These are phyloP conservation scores for Coniochaeta hoffmannii DNA, from an alignment of 2,329 filamentous ascomycete genomes.

Conservation along the genomic window DNA sequence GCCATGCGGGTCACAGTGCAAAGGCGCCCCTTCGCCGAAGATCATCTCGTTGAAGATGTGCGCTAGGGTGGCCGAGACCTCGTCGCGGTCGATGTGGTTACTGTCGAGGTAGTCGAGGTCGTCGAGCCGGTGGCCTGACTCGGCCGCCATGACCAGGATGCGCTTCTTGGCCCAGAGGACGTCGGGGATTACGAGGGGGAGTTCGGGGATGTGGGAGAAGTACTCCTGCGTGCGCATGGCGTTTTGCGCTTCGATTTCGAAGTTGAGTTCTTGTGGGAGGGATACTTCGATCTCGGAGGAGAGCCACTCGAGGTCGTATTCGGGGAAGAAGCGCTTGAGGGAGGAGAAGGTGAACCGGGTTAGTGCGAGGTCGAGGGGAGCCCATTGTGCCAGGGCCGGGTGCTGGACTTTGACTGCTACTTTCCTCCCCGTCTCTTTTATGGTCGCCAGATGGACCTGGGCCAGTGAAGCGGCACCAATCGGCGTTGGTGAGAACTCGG, in stretches of 20 bases:
- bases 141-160: slow-evolving; percentile 91
- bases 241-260: slow-evolving; percentile 77
- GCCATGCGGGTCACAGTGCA: slow-evolving; percentile 96
- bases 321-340: slow-evolving; percentile 88
- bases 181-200: slow-evolving; percentile 82
- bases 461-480: slow-evolving; percentile 92
- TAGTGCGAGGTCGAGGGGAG: slow-evolving; percentile 75
- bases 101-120: slow-evolving; percentile 81
- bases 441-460: slow-evolving; percentile 82
- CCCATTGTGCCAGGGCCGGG: slow-evolving; percentile 82
- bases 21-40: slow-evolving; percentile 77
- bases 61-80: slow-evolving; percentile 85
- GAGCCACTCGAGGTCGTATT: slow-evolving; percentile 96
- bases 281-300: slow-evolving; percentile 89
- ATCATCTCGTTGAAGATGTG: slow-evolving; percentile 99
- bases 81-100: slow-evolving; percentile 85
- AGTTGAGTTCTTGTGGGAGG: slow-evolving; percentile 86
- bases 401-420: slow-evolving; percentile 98
- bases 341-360: slow-evolving; percentile 86
- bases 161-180: slow-evolving; percentile 85
- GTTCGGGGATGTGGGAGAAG: slow-evolving; percentile 64
- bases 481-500: slow-evolving; percentile 69
- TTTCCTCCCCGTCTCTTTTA: slow-evolving; percentile 73
- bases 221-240: slow-evolving; percentile 72
- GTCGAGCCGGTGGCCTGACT: slow-evolving; percentile 79